Conservation (phyloP, 805 yeast species). For the Ogataea ganodermae region DNA sequence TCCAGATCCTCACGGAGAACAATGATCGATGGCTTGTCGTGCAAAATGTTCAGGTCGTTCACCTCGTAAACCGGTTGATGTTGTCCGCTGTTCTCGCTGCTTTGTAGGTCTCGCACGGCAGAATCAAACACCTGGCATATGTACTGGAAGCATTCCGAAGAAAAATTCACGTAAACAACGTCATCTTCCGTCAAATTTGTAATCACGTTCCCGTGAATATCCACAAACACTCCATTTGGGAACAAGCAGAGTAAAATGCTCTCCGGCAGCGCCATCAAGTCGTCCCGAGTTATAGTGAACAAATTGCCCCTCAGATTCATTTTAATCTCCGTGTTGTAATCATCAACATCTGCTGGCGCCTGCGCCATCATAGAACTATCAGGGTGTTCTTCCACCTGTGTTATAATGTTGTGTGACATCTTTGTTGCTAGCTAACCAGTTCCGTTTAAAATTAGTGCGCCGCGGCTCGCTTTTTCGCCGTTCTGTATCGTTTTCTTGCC, state of each 20-base stretch:
- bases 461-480: slow-evolving; percentile 6
- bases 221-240: slow-evolving; percentile 88
- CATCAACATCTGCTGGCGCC: slow-evolving; percentile 37
- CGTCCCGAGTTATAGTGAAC: slow-evolving; percentile 82
- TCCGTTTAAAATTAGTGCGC: background rate
- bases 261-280: slow-evolving; percentile 89
- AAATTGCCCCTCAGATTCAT: slow-evolving; percentile 74
- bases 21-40: slow-evolving; percentile 84
- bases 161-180: slow-evolving; percentile 79
- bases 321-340: slow-evolving; percentile 67
- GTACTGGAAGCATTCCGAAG: slow-evolving; percentile 84
- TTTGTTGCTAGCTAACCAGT: background rate
- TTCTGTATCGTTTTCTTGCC: background rate
- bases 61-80: slow-evolving; percentile 33
- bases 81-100: slow-evolving; percentile 36
- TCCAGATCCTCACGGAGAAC: slow-evolving; percentile 94
- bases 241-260: slow-evolving; percentile 81
- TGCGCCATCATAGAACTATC: slow-evolving; percentile 21
- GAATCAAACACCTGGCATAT: slow-evolving; percentile 69
- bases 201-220: slow-evolving; percentile 73
- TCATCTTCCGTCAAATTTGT: slow-evolving; percentile 79
- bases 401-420: slow-evolving; percentile 52
- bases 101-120: slow-evolving; percentile 62
- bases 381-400: slow-evolving; percentile 59
- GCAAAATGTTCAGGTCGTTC: slow-evolving; percentile 62